Evolutionary conservation across 768 basidiomycete species (phyloP), one percentile per base, ranked within the genome.

Genomic region (Rickenella mellea): DNA sequence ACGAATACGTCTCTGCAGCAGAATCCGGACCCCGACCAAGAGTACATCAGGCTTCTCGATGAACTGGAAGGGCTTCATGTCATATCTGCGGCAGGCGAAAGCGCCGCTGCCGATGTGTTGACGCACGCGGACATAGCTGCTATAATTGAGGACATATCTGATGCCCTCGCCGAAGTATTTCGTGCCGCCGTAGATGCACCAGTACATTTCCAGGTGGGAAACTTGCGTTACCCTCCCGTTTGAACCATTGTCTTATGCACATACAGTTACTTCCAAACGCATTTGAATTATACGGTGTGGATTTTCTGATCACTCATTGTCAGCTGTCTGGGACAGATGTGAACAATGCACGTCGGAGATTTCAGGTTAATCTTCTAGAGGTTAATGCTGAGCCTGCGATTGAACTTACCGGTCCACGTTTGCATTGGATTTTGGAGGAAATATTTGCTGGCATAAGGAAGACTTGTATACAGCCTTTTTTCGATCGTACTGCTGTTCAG

Each of bases 371-470:
- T 42, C 66, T 97, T 2, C 69, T 97, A 24, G 96, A 98, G 60
- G 70, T 94, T 53, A 99, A 99, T 56, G 80, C 94, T 5, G 92
- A 93, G 49, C 94, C 96, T 1, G 96, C 96, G 32, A 94, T 98
- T 45, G 88, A 92, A 53, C 73, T 94, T 42, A 93, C 93, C 0
- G 96, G 93, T 1, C 73, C 80, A 27, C 72, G 90, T 22, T 63
- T 97, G 27, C 73, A 76, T 14, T 84, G 84, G 74, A 77, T 92
- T 33, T 63, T 96, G 41, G 76, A 83, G 51, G 83, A 86, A 49
- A 65, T 96, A 41, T 94, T 96, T 64, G 63, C 64, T 26, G 71
- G 76, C 1, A 83, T 88, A 14, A 78, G 76, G 1, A 63, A 71
- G 47, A 70, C 78, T 20, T 83, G 80, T 50, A 70, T 94, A 2